Conservation (phyloP, 2,329 filamentous ascomycete species). For the Colletotrichum orbiculare region DNA sequence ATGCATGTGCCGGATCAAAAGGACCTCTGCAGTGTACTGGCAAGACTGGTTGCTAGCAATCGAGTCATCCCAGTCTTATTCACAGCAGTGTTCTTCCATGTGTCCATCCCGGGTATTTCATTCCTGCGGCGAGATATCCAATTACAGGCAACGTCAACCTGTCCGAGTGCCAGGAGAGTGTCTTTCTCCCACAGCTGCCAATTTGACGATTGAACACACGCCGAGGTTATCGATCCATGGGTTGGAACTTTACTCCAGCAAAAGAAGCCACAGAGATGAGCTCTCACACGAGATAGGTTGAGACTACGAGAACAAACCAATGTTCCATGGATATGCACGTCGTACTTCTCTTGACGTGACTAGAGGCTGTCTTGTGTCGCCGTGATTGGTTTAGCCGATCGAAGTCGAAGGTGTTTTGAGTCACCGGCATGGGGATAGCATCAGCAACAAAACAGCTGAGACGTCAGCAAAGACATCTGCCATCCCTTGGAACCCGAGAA, state of each 20-base stretch:
- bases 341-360: constrained; percentile 2
- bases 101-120: constrained; percentile 12
- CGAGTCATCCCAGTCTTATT: too few species aligned
- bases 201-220: constrained; percentile 7
- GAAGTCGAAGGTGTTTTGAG: constrained; percentile 7
- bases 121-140: too few species aligned
- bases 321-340: not conserved
- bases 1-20: constrained; percentile 26
- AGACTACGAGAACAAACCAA: not conserved
- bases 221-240: not conserved
- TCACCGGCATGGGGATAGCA: constrained; percentile 12
- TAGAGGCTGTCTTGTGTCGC: not conserved
- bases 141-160: too few species aligned
- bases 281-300: not conserved
- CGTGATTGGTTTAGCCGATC: constrained; percentile 6
- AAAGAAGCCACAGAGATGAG: constrained; percentile 4
- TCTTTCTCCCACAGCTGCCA: too few species aligned
- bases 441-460: not conserved
- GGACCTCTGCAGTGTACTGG: not conserved
- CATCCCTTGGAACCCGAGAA: not conserved
- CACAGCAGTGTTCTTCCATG: too few species aligned
- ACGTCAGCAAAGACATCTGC: not conserved
- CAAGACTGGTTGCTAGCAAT: too few species aligned
- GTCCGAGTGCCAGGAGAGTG: too few species aligned
- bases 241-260: constrained; percentile 2